These are phyloP conservation scores for Colletotrichum chrysophilum DNA, from an alignment of 2,329 filamentous ascomycete species.

Conservation along the genomic window DNA sequence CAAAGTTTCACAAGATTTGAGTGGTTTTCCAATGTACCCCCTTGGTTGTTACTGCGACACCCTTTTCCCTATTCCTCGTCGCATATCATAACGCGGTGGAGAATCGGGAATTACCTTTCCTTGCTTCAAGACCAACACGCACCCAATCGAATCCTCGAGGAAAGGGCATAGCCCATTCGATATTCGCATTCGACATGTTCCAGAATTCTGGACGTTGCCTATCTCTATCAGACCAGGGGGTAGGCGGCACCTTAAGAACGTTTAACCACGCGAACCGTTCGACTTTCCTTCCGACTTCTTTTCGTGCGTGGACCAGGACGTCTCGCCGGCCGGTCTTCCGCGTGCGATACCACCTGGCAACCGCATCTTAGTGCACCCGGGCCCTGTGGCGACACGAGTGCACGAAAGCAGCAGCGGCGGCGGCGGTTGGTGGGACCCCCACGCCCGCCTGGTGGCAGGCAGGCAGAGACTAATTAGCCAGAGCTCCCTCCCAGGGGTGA, in stretches of 20 bases:
- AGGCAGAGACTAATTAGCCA: background rate
- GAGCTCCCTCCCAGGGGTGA: background rate
- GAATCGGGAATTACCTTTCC: background rate
- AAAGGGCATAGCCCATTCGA: background rate
- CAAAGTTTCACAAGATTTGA: background rate
- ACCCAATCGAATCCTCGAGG: background rate
- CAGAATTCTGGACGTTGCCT: background rate
- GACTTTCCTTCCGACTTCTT: constrained; percentile 14
- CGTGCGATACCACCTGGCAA: background rate
- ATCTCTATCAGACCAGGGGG: background rate
- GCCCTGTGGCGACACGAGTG: background rate
- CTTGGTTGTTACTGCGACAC: background rate
- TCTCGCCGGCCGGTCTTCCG: background rate
- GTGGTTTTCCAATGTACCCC: background rate
- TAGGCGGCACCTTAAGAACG: background rate
- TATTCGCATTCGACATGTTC: background rate
- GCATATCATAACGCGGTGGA: background rate
- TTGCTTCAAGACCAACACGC: background rate
- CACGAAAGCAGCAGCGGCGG: background rate
- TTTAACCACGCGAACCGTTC: background rate
- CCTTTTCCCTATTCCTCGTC: background rate
- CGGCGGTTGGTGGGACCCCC: constrained; percentile 5
- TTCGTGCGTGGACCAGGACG: constrained; percentile 15
- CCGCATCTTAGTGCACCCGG: background rate
- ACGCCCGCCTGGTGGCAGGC: background rate